Evolutionary conservation across 352 stramenopile species (phyloP).

Genomic region (Pythium aristosporum): DNA sequence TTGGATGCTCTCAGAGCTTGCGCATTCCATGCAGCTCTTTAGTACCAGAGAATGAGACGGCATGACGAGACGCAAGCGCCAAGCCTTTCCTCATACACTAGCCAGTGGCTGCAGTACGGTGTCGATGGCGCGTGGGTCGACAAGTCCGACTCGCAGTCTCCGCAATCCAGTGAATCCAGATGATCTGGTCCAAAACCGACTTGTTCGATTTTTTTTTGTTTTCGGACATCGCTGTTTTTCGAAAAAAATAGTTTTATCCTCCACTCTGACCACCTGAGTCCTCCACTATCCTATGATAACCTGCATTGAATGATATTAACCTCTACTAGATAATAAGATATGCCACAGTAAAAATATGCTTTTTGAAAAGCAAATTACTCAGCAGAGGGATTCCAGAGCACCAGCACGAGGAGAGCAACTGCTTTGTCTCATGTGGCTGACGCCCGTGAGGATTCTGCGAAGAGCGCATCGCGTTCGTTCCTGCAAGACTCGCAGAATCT

Average conservation of each 20-base stretch:
- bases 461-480: background rate
- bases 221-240: background rate
- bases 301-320: background rate
- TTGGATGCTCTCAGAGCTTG: background rate
- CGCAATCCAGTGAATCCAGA: constrained; percentile 2
- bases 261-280: constrained; percentile 1
- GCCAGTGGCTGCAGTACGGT: too few species aligned
- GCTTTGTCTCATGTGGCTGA: constrained; percentile 13
- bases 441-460: background rate
- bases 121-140: too few species aligned
- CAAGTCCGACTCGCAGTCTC: background rate
- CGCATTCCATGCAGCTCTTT: background rate
- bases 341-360: background rate
- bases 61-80: too few species aligned
- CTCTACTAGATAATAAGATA: background rate
- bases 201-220: constrained; percentile 2
- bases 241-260: background rate
- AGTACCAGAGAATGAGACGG: too few species aligned
- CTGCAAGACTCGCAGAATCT: too few species aligned
- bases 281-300: background rate
- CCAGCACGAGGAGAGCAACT: constrained; percentile 1
- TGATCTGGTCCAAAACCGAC: background rate
- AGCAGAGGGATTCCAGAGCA: background rate
- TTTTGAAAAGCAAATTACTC: background rate
- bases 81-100: too few species aligned